These are phyloP conservation scores for apple (Malus domestica) DNA, from an alignment of 306 rosid genomes.

Conservation along the genomic window ASM211411v1 NC_041805.1:2928501-2929000, in stretches of 20 bases:
- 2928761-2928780: neutral
- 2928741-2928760: neutral
- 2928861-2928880: conserved; percentile 29
- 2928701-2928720: conserved; percentile 1
- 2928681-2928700: neutral
- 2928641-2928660: neutral
- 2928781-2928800: neutral
- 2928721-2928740: neutral
- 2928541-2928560: conserved; percentile 46
- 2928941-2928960: conserved; percentile 64
- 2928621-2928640: neutral
- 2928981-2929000: conserved; percentile 44
- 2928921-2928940: conserved; percentile 55
- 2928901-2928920: conserved; percentile 59
- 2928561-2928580: neutral
- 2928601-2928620: neutral
- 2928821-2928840: neutral
- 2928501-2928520: conserved; percentile 67
- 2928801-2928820: neutral
- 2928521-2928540: conserved; percentile 47
- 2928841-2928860: neutral
- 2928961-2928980: conserved; percentile 53
- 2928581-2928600: neutral
- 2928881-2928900: conserved; percentile 37
- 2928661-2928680: neutral